Conservation (phyloP, 768 basidiomycete genomes). For the Butyriboletus loyo region DNA sequence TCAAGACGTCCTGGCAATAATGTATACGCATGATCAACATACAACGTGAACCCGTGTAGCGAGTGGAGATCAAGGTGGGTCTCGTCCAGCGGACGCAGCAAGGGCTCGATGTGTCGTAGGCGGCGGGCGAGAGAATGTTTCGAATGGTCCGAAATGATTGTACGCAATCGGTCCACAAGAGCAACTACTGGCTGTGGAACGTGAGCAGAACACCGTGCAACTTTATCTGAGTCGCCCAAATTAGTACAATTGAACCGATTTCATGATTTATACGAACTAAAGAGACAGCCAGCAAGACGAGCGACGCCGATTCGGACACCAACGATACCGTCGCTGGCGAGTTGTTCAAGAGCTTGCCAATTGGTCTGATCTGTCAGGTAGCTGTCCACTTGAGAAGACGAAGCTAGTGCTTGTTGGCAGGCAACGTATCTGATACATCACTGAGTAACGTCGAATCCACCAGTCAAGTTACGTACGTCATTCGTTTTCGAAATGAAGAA, state of each 20-base stretch:
- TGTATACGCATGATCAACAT: constrained; percentile 11
- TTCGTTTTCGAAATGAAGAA: constrained; percentile 54
- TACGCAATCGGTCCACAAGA: constrained; percentile 46
- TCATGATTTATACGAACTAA: constrained; percentile 42
- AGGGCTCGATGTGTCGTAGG: constrained; percentile 12
- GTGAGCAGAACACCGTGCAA: constrained; percentile 4
- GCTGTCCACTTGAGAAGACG: constrained; percentile 32
- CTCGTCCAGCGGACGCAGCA: constrained; percentile 3
- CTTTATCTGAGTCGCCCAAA: constrained; percentile 12
- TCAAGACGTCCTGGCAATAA: constrained; percentile 16
- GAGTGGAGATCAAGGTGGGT: constrained; percentile 7
- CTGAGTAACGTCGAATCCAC: constrained; percentile 12
- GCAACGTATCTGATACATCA: constrained; percentile 59
- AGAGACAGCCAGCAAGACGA: constrained; percentile 58
- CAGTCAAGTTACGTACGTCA: constrained; percentile 54
- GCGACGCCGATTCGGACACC: constrained; percentile 87
- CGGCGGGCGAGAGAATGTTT: constrained; percentile 40
- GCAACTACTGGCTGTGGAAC: constrained; percentile 36
- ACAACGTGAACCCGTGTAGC: neutral
- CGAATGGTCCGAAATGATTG: constrained; percentile 26
- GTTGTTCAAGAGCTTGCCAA: constrained; percentile 50
- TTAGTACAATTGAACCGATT: constrained; percentile 7
- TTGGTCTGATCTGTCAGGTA: constrained; percentile 41
- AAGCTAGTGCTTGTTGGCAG: constrained; percentile 61
- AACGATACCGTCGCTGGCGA: constrained; percentile 67